Percentiles rank a stretch among this genome's conserved stretches.
These are phyloP conservation scores for Diversispora epigaea DNA, from an alignment of 192 early-diverging fungal species.

Conservation along the genomic window DNA sequence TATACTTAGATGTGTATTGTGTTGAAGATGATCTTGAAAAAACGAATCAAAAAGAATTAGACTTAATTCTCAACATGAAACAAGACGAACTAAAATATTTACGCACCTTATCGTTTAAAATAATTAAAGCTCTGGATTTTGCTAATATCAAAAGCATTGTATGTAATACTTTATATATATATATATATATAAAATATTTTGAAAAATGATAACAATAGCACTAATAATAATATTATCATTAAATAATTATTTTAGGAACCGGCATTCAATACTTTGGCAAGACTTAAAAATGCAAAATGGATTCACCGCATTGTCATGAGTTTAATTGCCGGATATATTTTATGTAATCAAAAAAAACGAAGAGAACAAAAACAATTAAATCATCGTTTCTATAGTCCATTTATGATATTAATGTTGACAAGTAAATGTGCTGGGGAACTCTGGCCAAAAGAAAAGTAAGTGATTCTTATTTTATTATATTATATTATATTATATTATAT, in stretches of 20 bases:
- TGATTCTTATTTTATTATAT: background rate
- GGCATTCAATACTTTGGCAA: background rate
- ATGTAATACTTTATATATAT: background rate
- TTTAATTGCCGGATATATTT: conserved; percentile 4
- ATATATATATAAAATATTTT: background rate
- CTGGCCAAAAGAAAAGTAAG: conserved; percentile 6
- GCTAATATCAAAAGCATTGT: background rate
- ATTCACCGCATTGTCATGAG: background rate
- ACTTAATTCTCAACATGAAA: background rate
- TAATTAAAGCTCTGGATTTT: background rate
- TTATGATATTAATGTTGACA: conserved; percentile 8
- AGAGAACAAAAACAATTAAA: background rate
- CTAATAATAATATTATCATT: background rate
- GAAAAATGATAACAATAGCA: background rate
- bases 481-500: background rate
- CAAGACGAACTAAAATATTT: background rate
- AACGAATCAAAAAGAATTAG: conserved; percentile 13
- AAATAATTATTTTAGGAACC: background rate
- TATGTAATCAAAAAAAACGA: background rate
- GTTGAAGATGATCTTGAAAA: background rate
- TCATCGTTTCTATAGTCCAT: background rate
- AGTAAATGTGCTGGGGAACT: background rate
- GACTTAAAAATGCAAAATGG: background rate
- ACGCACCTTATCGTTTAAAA: background rate
- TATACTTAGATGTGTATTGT: background rate